Conservation (phyloP, 2,329 filamentous ascomycete species). For the Fusarium redolens region DNA sequence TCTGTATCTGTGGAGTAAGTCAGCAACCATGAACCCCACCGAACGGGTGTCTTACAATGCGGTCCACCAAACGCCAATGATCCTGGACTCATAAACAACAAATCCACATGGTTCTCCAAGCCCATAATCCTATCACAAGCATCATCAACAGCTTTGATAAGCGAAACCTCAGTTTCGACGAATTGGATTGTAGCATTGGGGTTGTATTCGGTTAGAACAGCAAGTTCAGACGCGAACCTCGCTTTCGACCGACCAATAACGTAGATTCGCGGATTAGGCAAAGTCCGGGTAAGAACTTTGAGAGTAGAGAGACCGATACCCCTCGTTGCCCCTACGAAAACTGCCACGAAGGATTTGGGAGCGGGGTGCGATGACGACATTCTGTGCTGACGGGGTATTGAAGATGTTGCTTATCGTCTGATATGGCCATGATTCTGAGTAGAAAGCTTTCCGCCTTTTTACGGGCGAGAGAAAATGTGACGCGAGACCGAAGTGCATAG, state of each 20-base stretch:
- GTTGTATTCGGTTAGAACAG: neutral
- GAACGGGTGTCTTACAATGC: neutral
- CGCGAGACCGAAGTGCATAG: too few relatives aligned
- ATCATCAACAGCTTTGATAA: neutral
- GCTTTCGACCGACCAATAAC: neutral
- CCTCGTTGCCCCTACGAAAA: neutral
- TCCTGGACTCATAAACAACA: neutral
- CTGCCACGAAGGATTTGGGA: neutral
- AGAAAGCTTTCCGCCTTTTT: neutral
- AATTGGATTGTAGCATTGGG: neutral
- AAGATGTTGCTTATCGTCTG: neutral
- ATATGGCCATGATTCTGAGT: too few relatives aligned
- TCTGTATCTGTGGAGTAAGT: neutral
- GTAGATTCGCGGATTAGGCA: neutral
- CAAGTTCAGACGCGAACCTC: neutral
- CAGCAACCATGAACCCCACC: neutral
- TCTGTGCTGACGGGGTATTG: neutral
- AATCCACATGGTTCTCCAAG: neutral
- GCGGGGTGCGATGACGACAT: neutral
- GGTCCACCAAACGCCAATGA: neutral
- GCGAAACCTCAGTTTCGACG: neutral
- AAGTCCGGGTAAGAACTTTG: neutral
- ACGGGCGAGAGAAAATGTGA: neutral
- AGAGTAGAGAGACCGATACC: neutral
- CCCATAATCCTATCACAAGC: neutral